Base-by-base conservation (phyloP, 2,329 filamentous ascomycete species). In the Microdochium paspali region DNA sequence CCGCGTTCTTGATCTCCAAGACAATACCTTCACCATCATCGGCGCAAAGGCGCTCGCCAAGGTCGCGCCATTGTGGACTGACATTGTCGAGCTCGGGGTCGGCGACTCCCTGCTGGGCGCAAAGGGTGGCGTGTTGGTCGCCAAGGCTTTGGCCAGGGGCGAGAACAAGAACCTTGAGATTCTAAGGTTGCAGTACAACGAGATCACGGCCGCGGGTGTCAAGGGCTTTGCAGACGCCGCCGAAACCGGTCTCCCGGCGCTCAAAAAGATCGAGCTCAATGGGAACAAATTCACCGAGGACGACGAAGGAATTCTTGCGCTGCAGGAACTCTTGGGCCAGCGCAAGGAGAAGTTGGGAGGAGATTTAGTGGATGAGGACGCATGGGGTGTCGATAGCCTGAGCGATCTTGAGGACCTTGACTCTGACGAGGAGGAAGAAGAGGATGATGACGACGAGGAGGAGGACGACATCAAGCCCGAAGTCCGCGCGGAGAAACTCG, bases 221-320 rank as follows among this genome's bases (percentile, higher is more conserved):
- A 82, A 86, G 61, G 77, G 75, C 2, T 74, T 98, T 47, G 77
- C 84, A 3, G 70, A 77, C 20, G 87, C 87, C 2, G 82, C 82
- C 4, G 80, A 80, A 57, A 70, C 76, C 9, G 74, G 76, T 2
- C 76, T 98, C 9, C 90, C 89, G 2, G 77, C 78, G 12, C 71
- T 98, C 54, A 85, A 84, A 69, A 84, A 90, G 58, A 80, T 98
- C 45, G 93, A 97, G 69, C 72, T 98, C 55, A 97, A 98, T 64
- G 93, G 93, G 45, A 98, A 98, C 72, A 93, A 89, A 62, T 95
- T 98, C 58, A 73, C 78, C 9, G 90, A 96, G 65, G 89, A 95
- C 2, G 89, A 97, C 56, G 73, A 79, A 44, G 79, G 79, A 24
- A 76, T 96, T 39, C 68, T 80, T 51, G 73, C 72, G 21, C 72